Conservation (phyloP, 1,284 basidiomycete genomes). For the Sporisorium scitamineum region DNA sequence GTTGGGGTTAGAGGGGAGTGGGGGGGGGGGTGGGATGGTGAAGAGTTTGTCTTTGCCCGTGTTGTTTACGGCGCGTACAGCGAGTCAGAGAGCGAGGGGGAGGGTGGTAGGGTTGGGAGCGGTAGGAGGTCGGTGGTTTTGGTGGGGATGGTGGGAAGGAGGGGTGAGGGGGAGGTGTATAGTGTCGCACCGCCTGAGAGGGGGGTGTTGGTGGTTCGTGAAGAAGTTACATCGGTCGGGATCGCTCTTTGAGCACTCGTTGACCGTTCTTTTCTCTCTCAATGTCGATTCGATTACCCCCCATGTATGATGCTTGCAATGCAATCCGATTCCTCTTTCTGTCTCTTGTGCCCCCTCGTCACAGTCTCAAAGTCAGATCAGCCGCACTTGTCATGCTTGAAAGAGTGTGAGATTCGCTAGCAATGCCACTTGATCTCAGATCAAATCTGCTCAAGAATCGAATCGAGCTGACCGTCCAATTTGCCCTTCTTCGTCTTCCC, state of each 20-base stretch:
- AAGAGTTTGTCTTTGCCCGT: constrained; percentile 14
- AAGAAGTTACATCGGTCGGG: constrained; percentile 10
- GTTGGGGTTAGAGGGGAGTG: not conserved
- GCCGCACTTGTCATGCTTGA: not conserved
- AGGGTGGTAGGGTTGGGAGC: not conserved
- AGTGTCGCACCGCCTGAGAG: constrained; percentile 10
- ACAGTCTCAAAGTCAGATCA: not conserved
- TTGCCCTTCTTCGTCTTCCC: constrained; percentile 23
- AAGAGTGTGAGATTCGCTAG: not conserved
- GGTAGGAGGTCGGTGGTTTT: constrained; percentile 11
- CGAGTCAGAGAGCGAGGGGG: constrained; percentile 17
- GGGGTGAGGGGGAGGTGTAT: not conserved
- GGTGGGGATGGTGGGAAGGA: constrained; percentile 4
- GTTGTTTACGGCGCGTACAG: constrained; percentile 31
- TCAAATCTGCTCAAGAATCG: constrained; percentile 44
- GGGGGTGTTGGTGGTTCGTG: constrained; percentile 15
- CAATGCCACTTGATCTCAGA: not conserved
- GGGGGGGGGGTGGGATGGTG: not conserved
- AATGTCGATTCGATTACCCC: not conserved
- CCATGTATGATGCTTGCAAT: constrained; percentile 2
- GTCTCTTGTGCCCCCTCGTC: not conserved
- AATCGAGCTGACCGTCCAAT: constrained; percentile 50
- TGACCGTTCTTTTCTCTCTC: not conserved
- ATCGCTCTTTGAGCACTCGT: constrained; percentile 10
- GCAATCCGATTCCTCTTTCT: constrained; percentile 2